Base-by-base conservation (phyloP, 1,284 basidiomycete species). In the Porogramme epimiltina region DNA sequence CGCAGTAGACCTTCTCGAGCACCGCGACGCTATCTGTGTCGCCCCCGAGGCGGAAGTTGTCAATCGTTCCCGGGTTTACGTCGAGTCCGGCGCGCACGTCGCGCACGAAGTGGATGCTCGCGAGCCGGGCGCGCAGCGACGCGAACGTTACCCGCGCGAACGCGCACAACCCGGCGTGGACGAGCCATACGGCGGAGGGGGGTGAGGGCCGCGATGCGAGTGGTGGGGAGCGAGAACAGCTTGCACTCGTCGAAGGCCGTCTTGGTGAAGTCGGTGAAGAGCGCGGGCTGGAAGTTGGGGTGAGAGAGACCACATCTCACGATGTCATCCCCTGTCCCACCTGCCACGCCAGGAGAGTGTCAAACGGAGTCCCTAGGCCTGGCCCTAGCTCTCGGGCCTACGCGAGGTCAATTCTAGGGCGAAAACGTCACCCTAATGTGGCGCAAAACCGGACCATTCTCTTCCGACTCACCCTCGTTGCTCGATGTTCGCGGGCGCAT, bases 101-200 rank as follows among this genome's bases (percentile, higher is more conserved):
- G 65, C 94, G 92, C 0, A 95, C 92, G 25, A 95, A 82, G 63
- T 94, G 92, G 59, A 95, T 92, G 67, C 95, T 94, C 2, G 90
- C 89, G 23, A 95, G 81, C 2, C 92, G 80, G 0, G 91, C 78
- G 33, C 84, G 81, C 26, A 95, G 77, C 2, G 88, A 91, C 45
- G 83, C 68, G 3, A 82, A 81, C 0, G 92, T 95, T 42, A 85
- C 79, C 15, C 76, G 75, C 1, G 92, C 93, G 3, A 88, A 90
- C 52, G 93, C 85, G 91, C 91, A 94, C 4, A 94, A 79, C 0
- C 81, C 82, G 0, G 88, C 88, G 62, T 91, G 89, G 1, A 91
- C 84, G 8, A 85, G 82, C 93, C 92, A 67, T 92, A 95, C 34
- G 84, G 84, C 4, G 88, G 5, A 80, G 76, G 33, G 83, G 82